Evolutionary conservation across 257 asterid species (phyloP).

Genomic region (Solanum chiquidenum): DNA sequence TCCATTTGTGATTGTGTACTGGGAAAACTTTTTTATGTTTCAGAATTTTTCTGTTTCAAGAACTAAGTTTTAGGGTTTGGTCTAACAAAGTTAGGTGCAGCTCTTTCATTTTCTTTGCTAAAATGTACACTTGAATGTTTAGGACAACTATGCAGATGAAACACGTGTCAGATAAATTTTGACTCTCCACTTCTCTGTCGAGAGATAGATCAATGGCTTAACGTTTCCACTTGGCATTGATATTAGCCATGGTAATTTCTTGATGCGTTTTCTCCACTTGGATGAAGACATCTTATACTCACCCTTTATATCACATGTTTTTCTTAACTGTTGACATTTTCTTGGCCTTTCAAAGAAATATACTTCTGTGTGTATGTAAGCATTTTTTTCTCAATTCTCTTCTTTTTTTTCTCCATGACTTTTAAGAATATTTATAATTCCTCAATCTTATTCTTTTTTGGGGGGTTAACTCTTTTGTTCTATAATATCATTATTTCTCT

Average conservation of each 20-base stretch:
- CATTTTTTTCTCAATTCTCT: neutral
- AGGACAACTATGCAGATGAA: neutral
- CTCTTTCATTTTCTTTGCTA: neutral
- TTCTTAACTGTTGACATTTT: neutral
- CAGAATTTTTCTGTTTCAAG: neutral
- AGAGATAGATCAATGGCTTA: neutral
- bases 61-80: neutral
- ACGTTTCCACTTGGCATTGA: neutral
- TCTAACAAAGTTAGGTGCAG: neutral
- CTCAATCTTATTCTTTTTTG: neutral
- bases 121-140: neutral
- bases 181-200: neutral
- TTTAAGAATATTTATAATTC: neutral
- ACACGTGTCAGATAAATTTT: neutral
- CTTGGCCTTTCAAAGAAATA: neutral
- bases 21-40: neutral
- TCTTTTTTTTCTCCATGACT: neutral
- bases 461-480: neutral
- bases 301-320: neutral
- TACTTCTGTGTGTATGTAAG: neutral
- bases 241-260: neutral
- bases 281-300: neutral
- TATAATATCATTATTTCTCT: neutral
- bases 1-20: neutral
- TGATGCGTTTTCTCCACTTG: neutral